Evolutionary conservation across 2,329 filamentous ascomycete genomes (phyloP).

Genomic region (Pleoardoris graminearum): DNA sequence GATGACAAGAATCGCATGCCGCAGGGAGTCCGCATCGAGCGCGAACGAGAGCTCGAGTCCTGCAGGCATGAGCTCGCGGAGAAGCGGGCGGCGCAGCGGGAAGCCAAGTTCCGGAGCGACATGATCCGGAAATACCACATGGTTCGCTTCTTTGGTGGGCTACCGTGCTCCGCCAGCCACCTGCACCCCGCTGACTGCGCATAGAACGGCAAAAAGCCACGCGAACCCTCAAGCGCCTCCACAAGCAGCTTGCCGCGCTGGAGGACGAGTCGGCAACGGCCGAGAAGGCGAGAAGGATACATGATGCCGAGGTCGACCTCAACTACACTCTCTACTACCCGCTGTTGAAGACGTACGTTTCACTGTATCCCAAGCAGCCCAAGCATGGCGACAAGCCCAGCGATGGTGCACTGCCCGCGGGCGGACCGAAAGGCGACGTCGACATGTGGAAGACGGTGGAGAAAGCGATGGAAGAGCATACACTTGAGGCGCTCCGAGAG

Average conservation of each 20-base stretch:
- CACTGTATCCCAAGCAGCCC: conserved; percentile 52
- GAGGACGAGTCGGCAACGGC: conserved; percentile 57
- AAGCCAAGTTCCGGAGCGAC: conserved; percentile 64
- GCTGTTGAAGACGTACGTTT: conserved; percentile 69
- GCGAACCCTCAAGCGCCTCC: conserved; percentile 66
- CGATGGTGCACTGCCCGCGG: conserved; percentile 30
- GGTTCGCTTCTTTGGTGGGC: conserved; percentile 78
- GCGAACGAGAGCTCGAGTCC: conserved; percentile 71
- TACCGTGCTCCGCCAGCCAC: neutral
- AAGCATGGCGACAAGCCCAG: conserved; percentile 6
- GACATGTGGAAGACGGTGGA: conserved; percentile 72
- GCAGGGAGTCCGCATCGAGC: conserved; percentile 67
- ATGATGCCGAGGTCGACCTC: conserved; percentile 71
- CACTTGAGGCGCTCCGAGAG: conserved; percentile 60
- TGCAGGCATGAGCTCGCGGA: conserved; percentile 65
- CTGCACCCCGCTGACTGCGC: conserved; percentile 16
- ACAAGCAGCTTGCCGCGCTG: conserved; percentile 58
- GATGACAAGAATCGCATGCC: conserved; percentile 58
- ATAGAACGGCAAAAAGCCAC: conserved; percentile 73
- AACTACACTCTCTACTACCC: conserved; percentile 76
- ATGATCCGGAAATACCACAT: conserved; percentile 83
- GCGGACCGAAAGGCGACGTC: conserved; percentile 53
- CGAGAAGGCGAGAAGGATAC: conserved; percentile 60
- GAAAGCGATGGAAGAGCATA: conserved; percentile 63
- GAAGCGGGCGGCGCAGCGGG: conserved; percentile 50